Percentiles rank a stretch among this genome's conserved stretches.
phyloP scores from a whole-genome alignment of 2,329 filamentous ascomycete genomes.

The Drechslerella coelobrocha region DNA sequence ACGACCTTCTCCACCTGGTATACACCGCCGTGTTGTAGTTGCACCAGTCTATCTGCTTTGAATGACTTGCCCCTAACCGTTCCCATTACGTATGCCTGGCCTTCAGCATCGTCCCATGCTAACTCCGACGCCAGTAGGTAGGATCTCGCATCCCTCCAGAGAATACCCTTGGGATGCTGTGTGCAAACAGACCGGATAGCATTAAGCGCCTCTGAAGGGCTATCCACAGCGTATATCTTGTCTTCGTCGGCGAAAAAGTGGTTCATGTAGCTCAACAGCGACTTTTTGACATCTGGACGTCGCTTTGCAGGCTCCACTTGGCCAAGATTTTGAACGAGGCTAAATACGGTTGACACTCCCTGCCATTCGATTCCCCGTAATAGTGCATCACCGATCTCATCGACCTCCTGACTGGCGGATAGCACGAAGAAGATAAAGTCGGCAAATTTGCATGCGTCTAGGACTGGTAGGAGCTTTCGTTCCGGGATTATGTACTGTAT shows the following conservation, averaged over 20 bases:
- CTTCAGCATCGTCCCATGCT: conserved; percentile 70
- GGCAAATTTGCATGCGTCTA: conserved; percentile 85
- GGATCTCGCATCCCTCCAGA: conserved; percentile 92
- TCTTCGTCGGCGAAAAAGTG: conserved; percentile 94
- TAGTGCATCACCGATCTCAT: conserved; percentile 81
- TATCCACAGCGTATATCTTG: conserved; percentile 87
- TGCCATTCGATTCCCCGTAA: conserved; percentile 88
- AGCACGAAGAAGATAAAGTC: conserved; percentile 90
- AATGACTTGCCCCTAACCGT: conserved; percentile 83
- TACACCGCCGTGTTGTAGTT: conserved; percentile 91
- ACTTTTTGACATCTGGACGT: conserved; percentile 75
- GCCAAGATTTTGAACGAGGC: conserved; percentile 80
- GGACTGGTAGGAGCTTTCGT: conserved; percentile 70
- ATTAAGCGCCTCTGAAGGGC: conserved; percentile 87
- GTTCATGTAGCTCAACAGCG: conserved; percentile 87
- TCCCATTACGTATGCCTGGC: conserved; percentile 76
- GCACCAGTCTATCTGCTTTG: conserved; percentile 87
- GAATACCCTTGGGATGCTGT: conserved; percentile 88
- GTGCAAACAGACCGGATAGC: conserved; percentile 89
- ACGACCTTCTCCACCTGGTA: conserved; percentile 91
- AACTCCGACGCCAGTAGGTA: conserved; percentile 93
- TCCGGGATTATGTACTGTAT: conserved; percentile 81
- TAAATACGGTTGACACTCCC: conserved; percentile 90
- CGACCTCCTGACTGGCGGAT: conserved; percentile 81
- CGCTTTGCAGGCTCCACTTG: conserved; percentile 80